These are phyloP conservation scores for Paracamarosporium sp. DNA, from an alignment of 2,329 filamentous ascomycete species.

Conservation along the genomic window DNA sequence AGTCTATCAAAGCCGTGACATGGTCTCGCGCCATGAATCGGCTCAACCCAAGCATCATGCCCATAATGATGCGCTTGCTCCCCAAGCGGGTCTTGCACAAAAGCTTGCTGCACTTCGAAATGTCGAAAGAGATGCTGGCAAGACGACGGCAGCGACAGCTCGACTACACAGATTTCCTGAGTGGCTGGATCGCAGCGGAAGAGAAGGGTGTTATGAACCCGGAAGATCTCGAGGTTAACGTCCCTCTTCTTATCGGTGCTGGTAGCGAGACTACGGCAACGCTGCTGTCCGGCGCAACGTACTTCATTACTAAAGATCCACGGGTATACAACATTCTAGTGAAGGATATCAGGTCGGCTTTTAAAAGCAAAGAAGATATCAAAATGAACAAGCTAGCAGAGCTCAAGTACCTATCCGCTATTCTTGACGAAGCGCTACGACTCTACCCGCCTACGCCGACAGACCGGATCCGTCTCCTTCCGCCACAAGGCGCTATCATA, in stretches of 20 bases:
- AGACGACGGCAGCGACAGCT: not conserved
- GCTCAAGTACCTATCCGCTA: conserved; percentile 25
- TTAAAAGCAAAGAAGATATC: not conserved
- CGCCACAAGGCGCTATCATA: not conserved
- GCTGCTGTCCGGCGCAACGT: not conserved
- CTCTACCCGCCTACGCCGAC: conserved; percentile 50
- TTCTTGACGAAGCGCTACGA: conserved; percentile 50
- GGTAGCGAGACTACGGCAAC: conserved; percentile 7
- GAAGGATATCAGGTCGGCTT: not conserved
- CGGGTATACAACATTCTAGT: not conserved
- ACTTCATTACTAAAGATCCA: not conserved
- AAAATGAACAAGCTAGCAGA: not conserved
- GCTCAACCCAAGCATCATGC: not conserved
- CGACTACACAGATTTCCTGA: not conserved
- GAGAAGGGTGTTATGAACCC: not conserved
- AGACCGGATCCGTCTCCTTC: conserved; percentile 31
- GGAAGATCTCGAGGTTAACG: not conserved
- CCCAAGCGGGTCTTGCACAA: not conserved
- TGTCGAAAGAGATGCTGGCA: not conserved
- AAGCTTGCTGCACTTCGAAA: not conserved
- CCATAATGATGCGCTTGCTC: not conserved
- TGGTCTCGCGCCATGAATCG: not conserved
- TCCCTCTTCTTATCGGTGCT: not conserved
- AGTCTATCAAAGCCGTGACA: not conserved
- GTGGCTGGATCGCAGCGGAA: not conserved